Base-by-base conservation (phyloP, 352 stramenopile species). In the Pythium periplocum region DNA sequence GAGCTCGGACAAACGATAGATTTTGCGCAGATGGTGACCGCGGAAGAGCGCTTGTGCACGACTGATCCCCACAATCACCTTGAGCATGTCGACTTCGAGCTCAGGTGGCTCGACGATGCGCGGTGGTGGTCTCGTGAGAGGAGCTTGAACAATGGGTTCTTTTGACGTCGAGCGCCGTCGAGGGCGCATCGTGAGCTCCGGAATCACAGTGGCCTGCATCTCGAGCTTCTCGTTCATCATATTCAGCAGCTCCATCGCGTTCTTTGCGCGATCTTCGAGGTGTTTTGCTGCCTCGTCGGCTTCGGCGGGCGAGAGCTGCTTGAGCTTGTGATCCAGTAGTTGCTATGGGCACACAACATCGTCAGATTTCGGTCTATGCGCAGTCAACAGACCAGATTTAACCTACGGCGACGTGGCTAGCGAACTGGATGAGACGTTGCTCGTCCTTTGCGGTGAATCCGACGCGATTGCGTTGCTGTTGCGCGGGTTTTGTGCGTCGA, bases 371-470 rank as follows among this genome's bases (percentile, higher is more conserved):
- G 40, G 33, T 50, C 10, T 31, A 37, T 32, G 5, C 35, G 34
- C 34, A 45, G n/a, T 1, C 33, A 51, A 30, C 1, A 47, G 9
- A 10, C 35, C 48, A 33, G 12, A 35, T 12, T 9, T 30, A 38
- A 30, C 63, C 26, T 46, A 83, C 76, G 39, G 69, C 68, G 32
- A 80, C 60, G 51, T 86, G 72, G 42, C 62, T 83, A n/a, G 68
- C 68, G 31, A 87, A 81, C 51, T 81, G 70, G 50, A 87, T 69
- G 38, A 87, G 63, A 30, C 79, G 80, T 53, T 87, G 69, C 36
- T 87, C 77, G 53, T 87, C 77, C 46, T 86, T 85, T 30, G 59
- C 39, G 5, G 69, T 79, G 60, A 86, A 87, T 0, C 72, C 77
- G 17, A 60, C 38, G n/a, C 61, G 41, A 2, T 40, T 38, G 11